A percentile compares a stretch with the other conserved stretches of the same genome.
Evolutionary conservation across 345 rosid genomes (phyloP).

Genomic region (Pistacia vera): DNA sequence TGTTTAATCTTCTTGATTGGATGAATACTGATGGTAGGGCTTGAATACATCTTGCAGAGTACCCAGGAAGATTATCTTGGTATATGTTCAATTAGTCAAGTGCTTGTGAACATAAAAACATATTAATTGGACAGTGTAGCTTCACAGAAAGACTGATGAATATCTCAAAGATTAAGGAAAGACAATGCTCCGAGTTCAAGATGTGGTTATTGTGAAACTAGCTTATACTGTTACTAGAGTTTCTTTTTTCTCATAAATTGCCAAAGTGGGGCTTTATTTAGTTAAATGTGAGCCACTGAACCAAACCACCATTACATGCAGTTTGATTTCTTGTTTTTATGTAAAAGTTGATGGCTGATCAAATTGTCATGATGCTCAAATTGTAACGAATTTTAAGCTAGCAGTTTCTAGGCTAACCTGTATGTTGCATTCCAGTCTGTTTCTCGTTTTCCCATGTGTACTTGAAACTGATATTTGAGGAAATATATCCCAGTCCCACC

Average conservation of each 20-base stretch:
- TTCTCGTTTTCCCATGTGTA: not conserved
- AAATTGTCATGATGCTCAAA: not conserved
- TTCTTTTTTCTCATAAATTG: conserved; percentile 1
- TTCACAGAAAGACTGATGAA: not conserved
- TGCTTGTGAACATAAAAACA: not conserved
- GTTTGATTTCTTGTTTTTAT: conserved; percentile 9
- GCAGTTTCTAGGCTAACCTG: conserved; percentile 3
- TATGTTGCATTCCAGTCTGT: conserved; percentile 4
- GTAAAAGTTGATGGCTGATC: conserved; percentile 12
- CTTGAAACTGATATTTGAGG: not conserved
- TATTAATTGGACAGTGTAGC: conserved; percentile 4
- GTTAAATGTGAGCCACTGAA: conserved; percentile 1
- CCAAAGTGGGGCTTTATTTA: not conserved
- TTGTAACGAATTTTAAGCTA: conserved; percentile 25
- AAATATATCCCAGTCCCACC: not conserved
- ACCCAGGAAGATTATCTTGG: not conserved
- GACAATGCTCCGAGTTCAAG: not conserved
- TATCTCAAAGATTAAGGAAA: not conserved
- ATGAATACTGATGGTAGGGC: not conserved
- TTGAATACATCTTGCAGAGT: not conserved
- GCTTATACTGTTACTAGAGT: not conserved
- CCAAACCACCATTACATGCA: not conserved
- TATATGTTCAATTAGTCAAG: not conserved
- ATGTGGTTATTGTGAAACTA: conserved; percentile 1
- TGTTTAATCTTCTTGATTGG: not conserved